These are phyloP conservation scores for Sherardia arvensis DNA, from an alignment of 257 asterid species.

Conservation along the genomic window DNA sequence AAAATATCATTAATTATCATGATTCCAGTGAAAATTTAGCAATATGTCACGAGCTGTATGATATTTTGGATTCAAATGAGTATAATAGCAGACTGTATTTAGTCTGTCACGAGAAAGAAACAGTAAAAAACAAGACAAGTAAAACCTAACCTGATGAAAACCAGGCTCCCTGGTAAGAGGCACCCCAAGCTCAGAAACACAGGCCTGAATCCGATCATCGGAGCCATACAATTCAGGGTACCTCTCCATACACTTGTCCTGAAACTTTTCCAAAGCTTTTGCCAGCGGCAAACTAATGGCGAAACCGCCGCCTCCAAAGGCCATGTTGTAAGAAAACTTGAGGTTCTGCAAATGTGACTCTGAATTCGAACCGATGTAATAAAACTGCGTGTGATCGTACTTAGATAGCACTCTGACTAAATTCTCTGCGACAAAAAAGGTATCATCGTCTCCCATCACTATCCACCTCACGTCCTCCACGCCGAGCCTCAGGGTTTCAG, in stretches of 20 bases:
- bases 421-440: slow-evolving; percentile 32
- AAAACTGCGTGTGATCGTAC: slow-evolving; percentile 30
- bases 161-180: slow-evolving; percentile 29
- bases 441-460: slow-evolving; percentile 39
- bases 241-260: slow-evolving; percentile 26
- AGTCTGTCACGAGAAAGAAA: too few relatives aligned
- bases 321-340: slow-evolving; percentile 31
- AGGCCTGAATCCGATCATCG: slow-evolving; percentile 37
- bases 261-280: slow-evolving; percentile 24
- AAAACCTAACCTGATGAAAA: slow-evolving; percentile 28
- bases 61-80: too few relatives aligned
- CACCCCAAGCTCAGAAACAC: slow-evolving; percentile 32
- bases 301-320: slow-evolving; percentile 38
- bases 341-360: slow-evolving; percentile 34
- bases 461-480: slow-evolving; percentile 32
- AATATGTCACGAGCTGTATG: too few relatives aligned
- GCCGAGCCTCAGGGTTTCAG: slow-evolving; percentile 24
- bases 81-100: too few relatives aligned
- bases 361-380: slow-evolving; percentile 30
- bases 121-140: too few relatives aligned
- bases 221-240: slow-evolving; percentile 33
- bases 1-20: too few relatives aligned
- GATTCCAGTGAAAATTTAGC: too few relatives aligned
- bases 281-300: slow-evolving; percentile 38
- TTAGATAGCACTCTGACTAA: slow-evolving; percentile 25